These are phyloP conservation scores for Colletotrichum shisoi DNA, from an alignment of 2,329 filamentous ascomycete species.

Conservation along the genomic window DNA sequence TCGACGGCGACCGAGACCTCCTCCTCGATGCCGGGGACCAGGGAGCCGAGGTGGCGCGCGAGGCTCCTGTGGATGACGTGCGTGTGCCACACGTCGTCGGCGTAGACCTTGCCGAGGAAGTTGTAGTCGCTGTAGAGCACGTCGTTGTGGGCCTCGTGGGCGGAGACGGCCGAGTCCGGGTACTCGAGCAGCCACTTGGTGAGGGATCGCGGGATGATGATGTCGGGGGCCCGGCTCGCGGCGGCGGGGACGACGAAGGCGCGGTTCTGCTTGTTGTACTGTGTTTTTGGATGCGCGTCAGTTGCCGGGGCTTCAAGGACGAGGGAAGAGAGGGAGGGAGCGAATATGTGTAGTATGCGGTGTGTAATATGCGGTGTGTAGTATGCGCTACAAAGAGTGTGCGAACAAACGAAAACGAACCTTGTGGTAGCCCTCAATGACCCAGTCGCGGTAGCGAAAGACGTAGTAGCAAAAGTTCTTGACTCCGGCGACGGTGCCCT, in stretches of 20 bases:
- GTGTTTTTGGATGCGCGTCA: background rate
- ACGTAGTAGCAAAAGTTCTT: slow-evolving; percentile 53
- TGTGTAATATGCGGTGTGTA: too few relatives aligned
- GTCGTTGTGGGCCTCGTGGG: slow-evolving; percentile 53
- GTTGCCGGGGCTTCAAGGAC: too few relatives aligned
- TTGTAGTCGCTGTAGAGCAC: slow-evolving; percentile 53
- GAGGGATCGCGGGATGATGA: slow-evolving; percentile 55
- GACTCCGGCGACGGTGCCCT: slow-evolving; percentile 49
- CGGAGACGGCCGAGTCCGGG: slow-evolving; percentile 55
- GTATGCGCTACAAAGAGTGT: too few relatives aligned
- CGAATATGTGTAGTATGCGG: background rate
- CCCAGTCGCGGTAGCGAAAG: slow-evolving; percentile 51
- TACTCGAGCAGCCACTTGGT: slow-evolving; percentile 58
- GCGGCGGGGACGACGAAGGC: slow-evolving; percentile 55
- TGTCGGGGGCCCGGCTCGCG: slow-evolving; percentile 53
- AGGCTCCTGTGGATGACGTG: slow-evolving; percentile 56
- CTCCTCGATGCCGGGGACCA: slow-evolving; percentile 54
- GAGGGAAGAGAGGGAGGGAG: too few relatives aligned
- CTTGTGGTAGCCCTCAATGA: slow-evolving; percentile 55
- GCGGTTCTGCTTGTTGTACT: slow-evolving; percentile 54
- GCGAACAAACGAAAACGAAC: slow-evolving; percentile 40
- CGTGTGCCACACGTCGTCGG: slow-evolving; percentile 51
- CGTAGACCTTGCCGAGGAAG: slow-evolving; percentile 51
- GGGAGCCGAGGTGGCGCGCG: slow-evolving; percentile 50
- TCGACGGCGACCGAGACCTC: slow-evolving; percentile 52